Base-by-base conservation (phyloP, 169 alveolate species). In the Haemoproteus tartakovskyi region DNA sequence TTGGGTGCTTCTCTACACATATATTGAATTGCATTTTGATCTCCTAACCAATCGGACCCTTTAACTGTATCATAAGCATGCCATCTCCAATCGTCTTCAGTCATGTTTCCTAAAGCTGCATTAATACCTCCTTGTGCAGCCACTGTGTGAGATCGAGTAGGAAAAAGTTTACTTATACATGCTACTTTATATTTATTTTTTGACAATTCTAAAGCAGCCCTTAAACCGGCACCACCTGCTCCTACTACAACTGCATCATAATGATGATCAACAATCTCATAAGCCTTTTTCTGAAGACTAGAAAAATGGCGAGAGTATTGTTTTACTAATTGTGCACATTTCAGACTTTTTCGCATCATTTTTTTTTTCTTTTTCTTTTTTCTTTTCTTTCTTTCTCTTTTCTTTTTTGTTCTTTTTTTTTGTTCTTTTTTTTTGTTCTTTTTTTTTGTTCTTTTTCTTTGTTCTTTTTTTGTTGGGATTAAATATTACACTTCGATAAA, bases 11-110 rank as follows among this genome's bases (percentile, higher is more conserved):
- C 97, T 59, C 91, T 88, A 79, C 98, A 94, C 99, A 97, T 97
- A 87, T 95, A 95, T 51, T 96, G 97, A 51, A 97, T 96, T 79
- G 99, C 99, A 80, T 97, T 98, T 85, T 97, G 97, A 88, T 97
- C 99, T 14, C 99, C 99, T n/a, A 97, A 92, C 99, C 99, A 97
- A 87, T 97, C 99, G 8, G 98, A 90, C 21, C 99, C 99, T 89
- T 97, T 97, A 46, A 97, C 98, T 0, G 99, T 97, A 78, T 97
- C 99, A 63, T 94, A 96, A 30, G 97, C 97, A 80, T 97, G 99
- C 97, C 99, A 97, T 60, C 98, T 91, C 99, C 99, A 97, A 89
- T 97, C 98, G 62, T 97, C 98, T 79, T 94, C 98, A 1, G 94
- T 89, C 98, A 95, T 95, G 85, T 96, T 96, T 6, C 97, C 99